Base-by-base conservation (phyloP, 2,329 filamentous ascomycete genomes). In the Phaeosphaeriaceae sp. region DNA sequence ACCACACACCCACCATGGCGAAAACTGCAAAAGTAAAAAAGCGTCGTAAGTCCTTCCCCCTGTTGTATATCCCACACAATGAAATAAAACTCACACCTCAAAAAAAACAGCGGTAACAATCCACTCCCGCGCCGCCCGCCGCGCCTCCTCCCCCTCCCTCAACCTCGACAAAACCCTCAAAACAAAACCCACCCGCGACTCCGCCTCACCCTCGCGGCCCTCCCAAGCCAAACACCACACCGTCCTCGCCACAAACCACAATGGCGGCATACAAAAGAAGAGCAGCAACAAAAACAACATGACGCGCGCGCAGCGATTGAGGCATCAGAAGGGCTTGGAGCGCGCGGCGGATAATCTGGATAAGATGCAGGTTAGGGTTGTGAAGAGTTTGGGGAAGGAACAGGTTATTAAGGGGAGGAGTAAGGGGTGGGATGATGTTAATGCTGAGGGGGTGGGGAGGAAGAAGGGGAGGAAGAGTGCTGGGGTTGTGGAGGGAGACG, bases 121-220 rank as follows among this genome's bases (percentile, higher is more conserved):
- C 49, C 88, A 87, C 76, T 92, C 89, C 44, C 87, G 89, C 58
- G 88, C 87, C 50, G 87, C 88, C 33, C 84, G 88, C 66, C 85
- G 89, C 57, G 88, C 86, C 38, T 84, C 84, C 13, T 88, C 87
- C 3, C 87, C 88, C 20, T 80, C 85, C 63, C 86, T 90, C 72
- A 76, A 89, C 74, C 83, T 83, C 35, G 87, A 90, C 79, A 89
- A 89, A 74, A 88, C 86, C 6, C 78, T 89, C 17, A 88, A 87
- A 67, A 49, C 83, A 50, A 76, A 63, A 39, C 23, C 23, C 2
- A 62, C 65, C 7, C 60, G 63, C 11, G 62, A 66, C 44, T 67
- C 70, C 5, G 58, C 66, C 12, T 67, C 62, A 4, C 61, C 60
- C 2, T 52, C 58, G 1, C 46, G 61, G 52, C 59, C 65, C 54